Conservation (phyloP, 176 grass and related monocot genomes). For the Themeda triandra region DNA sequence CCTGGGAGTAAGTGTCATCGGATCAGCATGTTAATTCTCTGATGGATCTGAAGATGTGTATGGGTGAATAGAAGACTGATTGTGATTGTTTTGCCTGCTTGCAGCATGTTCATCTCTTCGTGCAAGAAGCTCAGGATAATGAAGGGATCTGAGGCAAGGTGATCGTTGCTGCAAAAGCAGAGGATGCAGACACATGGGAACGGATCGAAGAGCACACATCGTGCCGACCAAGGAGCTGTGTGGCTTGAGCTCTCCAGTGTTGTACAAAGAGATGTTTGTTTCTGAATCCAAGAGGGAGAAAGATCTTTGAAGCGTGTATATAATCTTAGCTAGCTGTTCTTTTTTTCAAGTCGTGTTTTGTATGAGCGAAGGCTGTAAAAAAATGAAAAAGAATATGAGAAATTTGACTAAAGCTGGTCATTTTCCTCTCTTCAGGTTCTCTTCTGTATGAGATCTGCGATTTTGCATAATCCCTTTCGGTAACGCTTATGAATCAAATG, state of each 20-base stretch:
- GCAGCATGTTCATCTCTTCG: constrained; percentile 83
- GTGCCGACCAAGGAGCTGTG: neutral
- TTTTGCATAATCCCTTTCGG: neutral
- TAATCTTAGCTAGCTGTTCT: constrained; percentile 19
- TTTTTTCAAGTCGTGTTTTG: constrained; percentile 19
- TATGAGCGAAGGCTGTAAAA: constrained; percentile 32
- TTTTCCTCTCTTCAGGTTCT: constrained; percentile 2
- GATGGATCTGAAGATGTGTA: neutral
- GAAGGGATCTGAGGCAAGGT: constrained; percentile 68
- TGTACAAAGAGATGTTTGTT: constrained; percentile 36
- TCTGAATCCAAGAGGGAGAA: constrained; percentile 10
- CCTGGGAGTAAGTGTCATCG: constrained; percentile 77
- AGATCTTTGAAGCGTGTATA: constrained; percentile 25
- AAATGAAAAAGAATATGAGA: neutral
- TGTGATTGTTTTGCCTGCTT: neutral
- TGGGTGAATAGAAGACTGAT: neutral
- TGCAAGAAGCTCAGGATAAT: constrained; percentile 98
- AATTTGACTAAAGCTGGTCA: constrained; percentile 32
- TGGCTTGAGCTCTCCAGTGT: constrained; percentile 18
- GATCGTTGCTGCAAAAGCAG: constrained; percentile 19
- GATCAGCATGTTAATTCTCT: neutral
- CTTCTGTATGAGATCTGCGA: too few relatives aligned
- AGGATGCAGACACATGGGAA: neutral
- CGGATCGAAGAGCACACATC: neutral
- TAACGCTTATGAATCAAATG: neutral